These are phyloP conservation scores for Millerozyma miso DNA, from an alignment of 805 yeast genomes.

Conservation along the genomic window DNA sequence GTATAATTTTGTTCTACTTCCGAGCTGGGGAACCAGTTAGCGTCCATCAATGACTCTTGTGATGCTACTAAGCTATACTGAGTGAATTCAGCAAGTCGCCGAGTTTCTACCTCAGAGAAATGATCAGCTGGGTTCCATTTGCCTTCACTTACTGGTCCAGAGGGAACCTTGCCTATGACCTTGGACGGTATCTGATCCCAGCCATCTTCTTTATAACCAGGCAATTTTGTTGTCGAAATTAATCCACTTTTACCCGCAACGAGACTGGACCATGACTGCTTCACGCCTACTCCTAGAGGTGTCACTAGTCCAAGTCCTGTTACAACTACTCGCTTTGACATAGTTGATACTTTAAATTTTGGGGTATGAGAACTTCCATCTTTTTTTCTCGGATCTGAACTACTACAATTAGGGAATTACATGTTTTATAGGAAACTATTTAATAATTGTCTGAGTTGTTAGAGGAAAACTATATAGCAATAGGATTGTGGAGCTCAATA, in stretches of 20 bases:
- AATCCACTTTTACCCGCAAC: slow-evolving; percentile 55
- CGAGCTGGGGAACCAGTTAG: slow-evolving; percentile 46
- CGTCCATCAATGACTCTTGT: slow-evolving; percentile 68
- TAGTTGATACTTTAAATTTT: too few species aligned
- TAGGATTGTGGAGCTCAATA: too few species aligned
- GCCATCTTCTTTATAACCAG: slow-evolving; percentile 38
- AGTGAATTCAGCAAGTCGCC: slow-evolving; percentile 67
- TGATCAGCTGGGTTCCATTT: slow-evolving; percentile 52
- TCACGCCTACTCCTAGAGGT: slow-evolving; percentile 76
- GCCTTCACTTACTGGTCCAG: slow-evolving; percentile 39
- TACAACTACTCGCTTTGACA: slow-evolving; percentile 68
- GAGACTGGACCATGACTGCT: slow-evolving; percentile 50
- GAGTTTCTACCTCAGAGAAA: slow-evolving; percentile 44
- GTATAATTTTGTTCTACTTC: slow-evolving; percentile 31
- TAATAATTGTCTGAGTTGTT: too few species aligned
- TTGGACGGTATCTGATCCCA: slow-evolving; percentile 60
- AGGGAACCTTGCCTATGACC: slow-evolving; percentile 74
- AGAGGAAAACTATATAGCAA: too few species aligned
- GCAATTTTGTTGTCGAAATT: slow-evolving; percentile 44
- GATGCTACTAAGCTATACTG: slow-evolving; percentile 80
- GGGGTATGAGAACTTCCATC: too few species aligned
- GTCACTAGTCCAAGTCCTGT: slow-evolving; percentile 88
- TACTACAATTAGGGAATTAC: too few species aligned
- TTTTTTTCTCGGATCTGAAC: too few species aligned
- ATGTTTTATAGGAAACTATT: too few species aligned